Evolutionary conservation across 1,139 yeast genomes (phyloP).

Genomic region (Blastobotrys apis): DNA sequence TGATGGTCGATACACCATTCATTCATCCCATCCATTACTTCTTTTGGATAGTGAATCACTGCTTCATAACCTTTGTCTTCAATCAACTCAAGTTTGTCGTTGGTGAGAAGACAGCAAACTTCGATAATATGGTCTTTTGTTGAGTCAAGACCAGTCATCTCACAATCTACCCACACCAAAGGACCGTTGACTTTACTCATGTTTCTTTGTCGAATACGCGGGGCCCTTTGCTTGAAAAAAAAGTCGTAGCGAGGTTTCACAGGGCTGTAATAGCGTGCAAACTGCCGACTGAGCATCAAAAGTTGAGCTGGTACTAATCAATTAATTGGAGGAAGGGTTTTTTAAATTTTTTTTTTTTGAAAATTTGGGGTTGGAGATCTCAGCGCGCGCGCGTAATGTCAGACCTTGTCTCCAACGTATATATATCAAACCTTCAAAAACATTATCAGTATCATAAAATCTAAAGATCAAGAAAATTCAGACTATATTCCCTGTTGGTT

Average conservation of each 20-base stretch:
- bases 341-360: too few relatives aligned
- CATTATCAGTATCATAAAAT: too few relatives aligned
- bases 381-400: too few relatives aligned
- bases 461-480: too few relatives aligned
- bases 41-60: slow-evolving; percentile 66
- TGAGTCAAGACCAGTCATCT: slow-evolving; percentile 91
- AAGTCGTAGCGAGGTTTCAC: background rate
- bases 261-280: background rate
- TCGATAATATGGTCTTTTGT: slow-evolving; percentile 76
- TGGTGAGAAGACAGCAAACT: slow-evolving; percentile 86
- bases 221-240: background rate
- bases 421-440: too few relatives aligned
- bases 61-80: slow-evolving; percentile 74
- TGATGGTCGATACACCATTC: slow-evolving; percentile 86
- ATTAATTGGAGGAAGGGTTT: too few relatives aligned
- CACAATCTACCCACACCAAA: slow-evolving; percentile 81
- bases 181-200: slow-evolving; percentile 16
- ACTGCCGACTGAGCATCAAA: too few relatives aligned
- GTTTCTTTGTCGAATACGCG: background rate
- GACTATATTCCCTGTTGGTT: too few relatives aligned
- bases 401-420: too few relatives aligned
- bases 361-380: too few relatives aligned
- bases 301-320: too few relatives aligned
- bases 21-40: slow-evolving; percentile 66
- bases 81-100: slow-evolving; percentile 64